Base-by-base conservation (phyloP, 257 asterid genomes). In the Ballota nigra region DNA sequence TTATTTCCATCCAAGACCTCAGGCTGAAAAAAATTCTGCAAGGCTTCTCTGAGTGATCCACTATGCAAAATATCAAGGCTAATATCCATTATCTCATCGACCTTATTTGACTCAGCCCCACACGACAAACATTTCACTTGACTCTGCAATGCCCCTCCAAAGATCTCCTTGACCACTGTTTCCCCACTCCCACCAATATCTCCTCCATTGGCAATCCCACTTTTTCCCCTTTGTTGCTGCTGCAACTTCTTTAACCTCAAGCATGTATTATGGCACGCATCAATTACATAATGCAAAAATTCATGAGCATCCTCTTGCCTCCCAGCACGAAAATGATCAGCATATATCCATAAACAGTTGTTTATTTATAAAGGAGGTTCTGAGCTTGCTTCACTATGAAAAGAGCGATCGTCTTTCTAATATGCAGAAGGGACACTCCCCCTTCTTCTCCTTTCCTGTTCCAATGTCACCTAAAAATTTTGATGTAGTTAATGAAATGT, bases 281-380 rank as follows among this genome's bases (percentile, higher is more conserved):
- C 99, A 56, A 95, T 95, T 75, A 95, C 98, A 84, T 95, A 95
- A 29, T 95, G 94, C 91, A 95, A 83, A 78, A 95, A 95, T 79
- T 95, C 99, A 81, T 93, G 98, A 11, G 98, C 98, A 80, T 93
- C 98, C 80, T 93, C 98, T 75, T 93, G 98, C 80, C 96, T 85
- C 79, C 98, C 98, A 5, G 72, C 62, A 66, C 86, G 90, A 82
- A 93, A 91, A 80, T 93, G 96, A 80, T 86, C 92, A 6, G 96
- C 95, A 71, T 85, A 93, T 83, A 93, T 77, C 82, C 85, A 81
- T 83, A 93, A 80, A 77, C 89, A 87, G 80, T 56, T 84, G 77
- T 89, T 87, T 74, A 93, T 87, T 85, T 86, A 88, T 33, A 66
- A 4, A 6, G 99, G 97, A 4, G 96, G 68, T 66, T 95, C 99